Evolutionary conservation across 805 yeast genomes (phyloP), one percentile per base, ranked within the genome.

Genomic region (Zygosaccharomyces bailii): DNA sequence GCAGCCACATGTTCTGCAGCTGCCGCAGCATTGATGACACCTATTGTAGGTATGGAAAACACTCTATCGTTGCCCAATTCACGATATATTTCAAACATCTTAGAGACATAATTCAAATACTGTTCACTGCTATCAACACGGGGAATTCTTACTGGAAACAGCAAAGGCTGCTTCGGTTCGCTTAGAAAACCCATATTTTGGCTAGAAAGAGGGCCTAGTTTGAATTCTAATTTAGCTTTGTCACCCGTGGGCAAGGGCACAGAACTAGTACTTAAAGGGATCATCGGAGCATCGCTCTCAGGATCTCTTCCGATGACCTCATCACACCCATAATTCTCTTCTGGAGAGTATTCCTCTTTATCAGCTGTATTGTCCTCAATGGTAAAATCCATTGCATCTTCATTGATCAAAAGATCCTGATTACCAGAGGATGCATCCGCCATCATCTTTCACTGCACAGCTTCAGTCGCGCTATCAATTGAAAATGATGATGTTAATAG

Each of bases 1-100:
- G 63, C 62, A 11, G 57, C 52, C 6, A 57, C 58, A 42, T 74
- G 76, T 36, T 70, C 62, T 10, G 61, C 56, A 27, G 54, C 58
- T 4, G 61, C 62, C 34, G 56, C 53, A 23, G 64, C 53, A 53
- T 60, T 69, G 41, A 63, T 62, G 4, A 70, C 54, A 13, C 75
- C 75, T 21, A 70, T 63, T 0, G 71, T 65, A 9, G 71, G 72
- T 2, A 65, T 62, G 16, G 71, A 65, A 51, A 68, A 75, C 20
- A 64, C 51, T 40, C 67, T 67, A 45, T 74, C 69, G n/a, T 69
- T 67, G 13, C 78, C 72, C 19, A 77, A 52, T 2, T 70, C 66
- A 50, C 80, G 80, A 49, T 81, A 73, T 2, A 74, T 66, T 48
- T 76, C 76, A 60, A 75, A 84, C 10, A 78, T 53, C 7, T 69